Percentiles rank a stretch among this genome's conserved stretches.
phyloP scores from a whole-genome alignment of 805 yeast species.

The Spathaspora passalidarum region DNA sequence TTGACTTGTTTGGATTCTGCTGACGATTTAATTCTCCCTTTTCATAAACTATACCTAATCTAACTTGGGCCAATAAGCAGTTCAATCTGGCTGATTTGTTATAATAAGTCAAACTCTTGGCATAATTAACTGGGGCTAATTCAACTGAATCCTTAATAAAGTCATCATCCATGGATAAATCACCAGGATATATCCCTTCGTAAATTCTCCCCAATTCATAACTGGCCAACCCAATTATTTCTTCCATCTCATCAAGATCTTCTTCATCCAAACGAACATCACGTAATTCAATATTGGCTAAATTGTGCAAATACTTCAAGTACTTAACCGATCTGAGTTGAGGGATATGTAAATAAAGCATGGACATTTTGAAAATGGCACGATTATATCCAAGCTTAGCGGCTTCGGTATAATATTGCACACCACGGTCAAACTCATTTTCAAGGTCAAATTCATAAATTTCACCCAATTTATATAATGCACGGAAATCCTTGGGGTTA shows the following conservation, averaged over 20 bases:
- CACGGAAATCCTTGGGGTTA: slow-evolving; percentile 29
- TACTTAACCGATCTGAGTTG: slow-evolving; percentile 31
- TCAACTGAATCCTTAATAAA: slow-evolving; percentile 33
- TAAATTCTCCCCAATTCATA: slow-evolving; percentile 41
- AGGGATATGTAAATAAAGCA: slow-evolving; percentile 34
- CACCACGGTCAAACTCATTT: slow-evolving; percentile 28
- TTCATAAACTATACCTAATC: slow-evolving; percentile 41
- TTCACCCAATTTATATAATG: slow-evolving; percentile 38
- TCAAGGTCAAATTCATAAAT: slow-evolving; percentile 31
- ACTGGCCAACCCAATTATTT: slow-evolving; percentile 39
- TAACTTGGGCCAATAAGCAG: slow-evolving; percentile 39
- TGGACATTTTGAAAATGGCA: slow-evolving; percentile 41
- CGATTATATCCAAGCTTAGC: slow-evolving; percentile 43
- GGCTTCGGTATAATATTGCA: slow-evolving; percentile 31
- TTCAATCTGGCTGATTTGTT: slow-evolving; percentile 40
- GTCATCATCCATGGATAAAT: slow-evolving; percentile 32
- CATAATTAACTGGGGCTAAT: slow-evolving; percentile 40
- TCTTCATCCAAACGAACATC: slow-evolving; percentile 33
- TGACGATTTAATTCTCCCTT: slow-evolving; percentile 40
- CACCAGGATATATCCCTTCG: slow-evolving; percentile 46
- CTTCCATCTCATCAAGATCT: slow-evolving; percentile 38
- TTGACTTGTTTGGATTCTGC: slow-evolving; percentile 37
- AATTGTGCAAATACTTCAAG: slow-evolving; percentile 32
- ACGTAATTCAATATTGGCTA: slow-evolving; percentile 35
- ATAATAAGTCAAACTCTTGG: slow-evolving; percentile 39